Evolutionary conservation across 257 asterid species (phyloP).

Genomic region (Solanum bukasovii): DNA sequence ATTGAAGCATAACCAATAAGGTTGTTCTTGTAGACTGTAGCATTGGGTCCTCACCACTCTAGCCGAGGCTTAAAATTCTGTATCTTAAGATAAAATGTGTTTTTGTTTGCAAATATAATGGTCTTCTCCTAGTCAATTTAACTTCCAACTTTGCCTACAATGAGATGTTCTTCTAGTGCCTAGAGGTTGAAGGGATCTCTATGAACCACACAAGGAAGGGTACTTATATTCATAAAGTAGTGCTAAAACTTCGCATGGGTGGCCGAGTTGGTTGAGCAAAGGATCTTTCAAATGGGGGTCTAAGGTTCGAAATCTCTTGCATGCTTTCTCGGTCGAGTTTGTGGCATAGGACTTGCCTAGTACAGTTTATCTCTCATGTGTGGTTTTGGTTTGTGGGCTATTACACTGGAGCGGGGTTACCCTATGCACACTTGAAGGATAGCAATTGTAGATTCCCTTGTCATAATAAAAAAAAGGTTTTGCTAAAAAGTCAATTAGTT

Average conservation of each 20-base stretch:
- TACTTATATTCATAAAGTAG: neutral
- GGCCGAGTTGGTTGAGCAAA: neutral
- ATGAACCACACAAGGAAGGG: neutral
- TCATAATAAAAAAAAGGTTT: neutral
- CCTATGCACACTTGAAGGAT: fast-evolving
- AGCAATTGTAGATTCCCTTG: neutral
- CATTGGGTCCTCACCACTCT: neutral
- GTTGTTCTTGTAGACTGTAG: neutral
- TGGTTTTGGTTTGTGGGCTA: neutral
- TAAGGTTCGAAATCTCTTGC: neutral
- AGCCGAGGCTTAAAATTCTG: neutral
- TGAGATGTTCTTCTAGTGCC: neutral
- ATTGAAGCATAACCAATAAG: neutral
- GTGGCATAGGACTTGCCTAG: neutral
- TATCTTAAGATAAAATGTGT: neutral
- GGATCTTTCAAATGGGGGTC: neutral
- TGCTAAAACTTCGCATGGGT: neutral
- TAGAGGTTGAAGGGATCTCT: neutral
- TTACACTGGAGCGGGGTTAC: too few relatives aligned
- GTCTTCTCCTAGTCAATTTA: neutral
- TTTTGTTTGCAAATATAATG: neutral
- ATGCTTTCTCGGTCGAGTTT: neutral
- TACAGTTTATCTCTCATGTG: too few relatives aligned
- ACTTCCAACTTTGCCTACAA: neutral
- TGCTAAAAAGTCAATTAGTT: neutral